Evolutionary conservation across 768 basidiomycete genomes (phyloP).

Genomic region (Kwoniella botswanensis): DNA sequence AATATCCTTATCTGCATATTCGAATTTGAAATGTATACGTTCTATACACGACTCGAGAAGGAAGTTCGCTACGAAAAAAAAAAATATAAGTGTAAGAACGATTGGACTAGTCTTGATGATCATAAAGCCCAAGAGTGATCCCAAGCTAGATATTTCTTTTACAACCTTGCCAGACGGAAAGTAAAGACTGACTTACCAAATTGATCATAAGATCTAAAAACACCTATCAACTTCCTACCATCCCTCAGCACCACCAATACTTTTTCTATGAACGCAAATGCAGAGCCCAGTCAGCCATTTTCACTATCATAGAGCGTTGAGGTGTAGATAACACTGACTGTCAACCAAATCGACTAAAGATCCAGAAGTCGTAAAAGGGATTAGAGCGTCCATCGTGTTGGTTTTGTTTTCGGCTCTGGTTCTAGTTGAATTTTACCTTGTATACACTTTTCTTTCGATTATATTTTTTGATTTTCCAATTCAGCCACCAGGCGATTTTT

Average conservation of each 20-base stretch:
- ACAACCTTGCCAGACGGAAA: neutral
- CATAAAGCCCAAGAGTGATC: neutral
- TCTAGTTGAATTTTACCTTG: too few relatives aligned
- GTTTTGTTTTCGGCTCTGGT: too few relatives aligned
- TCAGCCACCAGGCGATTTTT: too few relatives aligned
- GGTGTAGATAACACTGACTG: too few relatives aligned
- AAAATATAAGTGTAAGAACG: neutral
- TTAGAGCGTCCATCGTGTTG: slow-evolving; percentile 81
- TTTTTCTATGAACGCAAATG: too few relatives aligned
- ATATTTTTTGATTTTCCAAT: too few relatives aligned
- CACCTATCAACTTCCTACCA: slow-evolving; percentile 93
- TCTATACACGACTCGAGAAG: slow-evolving; percentile 95
- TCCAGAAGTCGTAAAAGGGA: slow-evolving; percentile 98
- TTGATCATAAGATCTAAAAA: slow-evolving; percentile 96
- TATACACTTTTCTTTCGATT: too few relatives aligned
- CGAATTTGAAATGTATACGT: slow-evolving; percentile 85
- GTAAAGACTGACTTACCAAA: slow-evolving; percentile 73
- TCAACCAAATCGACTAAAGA: slow-evolving; percentile 99
- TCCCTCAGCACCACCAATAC: slow-evolving; percentile 96
- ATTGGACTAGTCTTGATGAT: neutral
- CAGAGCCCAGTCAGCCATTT: too few relatives aligned
- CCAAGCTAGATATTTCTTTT: neutral
- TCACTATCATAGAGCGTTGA: too few relatives aligned
- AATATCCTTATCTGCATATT: slow-evolving; percentile 72
- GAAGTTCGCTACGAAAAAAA: slow-evolving; percentile 75